A percentile compares a stretch with the other conserved stretches of the same genome.
phyloP scores from a whole-genome alignment of 345 rosid species.

The Clausena lansium region DNA sequence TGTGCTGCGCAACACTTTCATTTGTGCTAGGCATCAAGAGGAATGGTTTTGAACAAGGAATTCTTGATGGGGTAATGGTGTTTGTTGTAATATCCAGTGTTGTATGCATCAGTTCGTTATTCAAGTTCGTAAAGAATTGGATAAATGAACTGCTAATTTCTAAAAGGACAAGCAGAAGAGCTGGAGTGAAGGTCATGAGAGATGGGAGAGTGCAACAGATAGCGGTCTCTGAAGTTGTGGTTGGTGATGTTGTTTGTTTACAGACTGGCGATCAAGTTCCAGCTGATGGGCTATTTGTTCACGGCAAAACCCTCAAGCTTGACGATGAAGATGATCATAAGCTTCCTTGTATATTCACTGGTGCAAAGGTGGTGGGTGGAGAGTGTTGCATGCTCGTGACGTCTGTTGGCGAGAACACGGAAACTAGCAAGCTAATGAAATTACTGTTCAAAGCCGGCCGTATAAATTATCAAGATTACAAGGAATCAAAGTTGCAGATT shows the following conservation, averaged over 20 bases:
- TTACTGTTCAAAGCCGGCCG: neutral
- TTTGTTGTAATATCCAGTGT: neutral
- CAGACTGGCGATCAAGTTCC: neutral
- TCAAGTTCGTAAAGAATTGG: neutral
- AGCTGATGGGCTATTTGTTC: neutral
- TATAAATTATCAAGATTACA: neutral
- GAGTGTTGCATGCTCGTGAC: neutral
- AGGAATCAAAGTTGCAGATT: neutral
- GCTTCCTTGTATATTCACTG: neutral
- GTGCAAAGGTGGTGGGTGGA: constrained; percentile 4
- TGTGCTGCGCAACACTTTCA: neutral
- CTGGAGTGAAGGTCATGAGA: neutral
- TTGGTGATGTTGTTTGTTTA: neutral
- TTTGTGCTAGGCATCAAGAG: neutral
- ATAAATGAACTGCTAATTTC: neutral
- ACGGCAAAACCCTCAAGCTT: neutral
- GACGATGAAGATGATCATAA: neutral
- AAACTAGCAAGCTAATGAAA: neutral
- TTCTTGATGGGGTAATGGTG: neutral
- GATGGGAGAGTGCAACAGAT: neutral
- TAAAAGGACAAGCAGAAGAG: neutral
- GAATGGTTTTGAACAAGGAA: neutral
- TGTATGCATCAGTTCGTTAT: neutral
- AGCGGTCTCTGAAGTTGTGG: constrained; percentile 1
- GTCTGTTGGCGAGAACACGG: neutral